Conservation (phyloP, 345 rosid genomes). For the Barbarea vulgaris region DNA sequence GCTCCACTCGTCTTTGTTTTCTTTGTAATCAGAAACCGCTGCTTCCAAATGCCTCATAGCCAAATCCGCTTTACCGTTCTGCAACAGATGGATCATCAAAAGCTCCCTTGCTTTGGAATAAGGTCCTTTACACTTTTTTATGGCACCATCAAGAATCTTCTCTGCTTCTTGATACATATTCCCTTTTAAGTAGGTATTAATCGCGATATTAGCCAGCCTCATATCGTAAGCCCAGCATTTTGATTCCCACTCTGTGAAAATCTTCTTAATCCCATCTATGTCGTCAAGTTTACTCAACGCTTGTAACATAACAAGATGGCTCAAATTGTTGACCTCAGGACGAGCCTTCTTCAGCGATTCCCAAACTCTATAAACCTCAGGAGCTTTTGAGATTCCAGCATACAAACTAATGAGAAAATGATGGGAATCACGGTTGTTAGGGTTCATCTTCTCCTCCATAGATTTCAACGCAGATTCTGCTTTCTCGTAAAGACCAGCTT, state of each 20-base stretch:
- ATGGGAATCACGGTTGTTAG: conserved; percentile 55
- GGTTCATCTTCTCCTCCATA: conserved; percentile 56
- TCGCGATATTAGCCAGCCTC: conserved; percentile 55
- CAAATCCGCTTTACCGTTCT: conserved; percentile 42
- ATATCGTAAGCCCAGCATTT: conserved; percentile 54
- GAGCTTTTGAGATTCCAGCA: conserved; percentile 51
- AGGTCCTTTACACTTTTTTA: conserved; percentile 43
- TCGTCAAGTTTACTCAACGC: conserved; percentile 65
- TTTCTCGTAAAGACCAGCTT: conserved; percentile 61
- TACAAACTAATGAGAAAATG: conserved; percentile 73
- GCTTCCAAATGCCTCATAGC: conserved; percentile 57
- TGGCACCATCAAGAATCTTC: conserved; percentile 45
- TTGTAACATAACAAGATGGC: conserved; percentile 62
- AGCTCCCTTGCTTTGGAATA: conserved; percentile 50
- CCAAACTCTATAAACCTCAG: conserved; percentile 71
- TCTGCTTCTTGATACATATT: conserved; percentile 64
- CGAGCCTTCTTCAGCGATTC: conserved; percentile 50
- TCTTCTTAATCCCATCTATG: conserved; percentile 49
- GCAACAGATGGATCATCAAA: conserved; percentile 63
- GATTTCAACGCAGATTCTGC: conserved; percentile 65
- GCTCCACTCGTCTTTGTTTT: conserved; percentile 45
- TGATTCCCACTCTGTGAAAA: conserved; percentile 74
- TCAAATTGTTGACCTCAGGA: conserved; percentile 45
- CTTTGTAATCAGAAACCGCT: conserved; percentile 40
- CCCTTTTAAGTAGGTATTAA: conserved; percentile 51